Evolutionary conservation across 495 filamentous ascomycete genomes (phyloP).

Genomic region (Bathelium albidoporum): DNA sequence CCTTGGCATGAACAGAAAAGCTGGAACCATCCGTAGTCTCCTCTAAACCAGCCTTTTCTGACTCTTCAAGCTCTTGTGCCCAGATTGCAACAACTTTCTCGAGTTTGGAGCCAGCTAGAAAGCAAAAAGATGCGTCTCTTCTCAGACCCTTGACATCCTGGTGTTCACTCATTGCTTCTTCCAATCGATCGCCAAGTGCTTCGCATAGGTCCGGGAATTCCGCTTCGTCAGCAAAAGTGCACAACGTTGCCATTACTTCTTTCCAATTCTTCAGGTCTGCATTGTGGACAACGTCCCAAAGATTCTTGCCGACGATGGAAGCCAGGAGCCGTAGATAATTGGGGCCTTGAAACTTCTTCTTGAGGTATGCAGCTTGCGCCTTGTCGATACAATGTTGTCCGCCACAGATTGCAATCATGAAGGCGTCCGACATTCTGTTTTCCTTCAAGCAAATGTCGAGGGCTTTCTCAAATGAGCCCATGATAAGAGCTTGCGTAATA

Average conservation of each 20-base stretch:
- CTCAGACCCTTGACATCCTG: constrained; percentile 43
- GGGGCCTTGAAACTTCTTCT: constrained; percentile 65
- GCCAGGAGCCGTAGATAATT: constrained; percentile 88
- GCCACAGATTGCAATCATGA: constrained; percentile 96
- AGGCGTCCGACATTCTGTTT: constrained; percentile 84
- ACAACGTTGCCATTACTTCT: constrained; percentile 88
- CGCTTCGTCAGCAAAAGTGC: constrained; percentile 80
- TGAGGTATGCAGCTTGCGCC: constrained; percentile 84
- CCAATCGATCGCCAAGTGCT: constrained; percentile 81
- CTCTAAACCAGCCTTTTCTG: constrained; percentile 63
- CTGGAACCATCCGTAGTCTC: constrained; percentile 57
- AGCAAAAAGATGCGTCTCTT: constrained; percentile 93
- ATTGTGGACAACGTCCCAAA: constrained; percentile 97
- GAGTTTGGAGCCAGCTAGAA: constrained; percentile 84
- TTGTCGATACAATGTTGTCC: constrained; percentile 90
- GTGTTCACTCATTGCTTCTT: constrained; percentile 49
- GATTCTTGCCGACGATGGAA: constrained; percentile 88
- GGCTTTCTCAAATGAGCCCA: constrained; percentile 85
- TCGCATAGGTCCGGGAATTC: constrained; percentile 97
- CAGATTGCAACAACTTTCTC: constrained; percentile 95
- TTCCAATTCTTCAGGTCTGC: constrained; percentile 90
- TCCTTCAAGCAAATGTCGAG: constrained; percentile 81
- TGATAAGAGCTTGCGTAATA: constrained; percentile 77
- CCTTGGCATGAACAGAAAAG: constrained; percentile 85
- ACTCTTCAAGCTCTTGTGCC: constrained; percentile 76